These are phyloP conservation scores for Clonostachys solani DNA, from an alignment of 2,329 filamentous ascomycete genomes.

Conservation along the genomic window DNA sequence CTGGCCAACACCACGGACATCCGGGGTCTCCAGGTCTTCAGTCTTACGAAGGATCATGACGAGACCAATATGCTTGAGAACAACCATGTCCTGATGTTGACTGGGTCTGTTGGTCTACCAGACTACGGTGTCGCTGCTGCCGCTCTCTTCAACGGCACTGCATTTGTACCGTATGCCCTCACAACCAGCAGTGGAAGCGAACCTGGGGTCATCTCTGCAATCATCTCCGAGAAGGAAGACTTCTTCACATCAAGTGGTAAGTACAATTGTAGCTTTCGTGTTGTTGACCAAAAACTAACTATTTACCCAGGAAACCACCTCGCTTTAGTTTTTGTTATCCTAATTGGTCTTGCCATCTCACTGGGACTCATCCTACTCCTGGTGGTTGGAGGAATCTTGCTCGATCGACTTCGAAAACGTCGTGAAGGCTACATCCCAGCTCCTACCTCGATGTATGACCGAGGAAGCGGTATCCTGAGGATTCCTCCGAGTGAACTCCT, in stretches of 20 bases:
- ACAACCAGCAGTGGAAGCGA: slow-evolving; percentile 63
- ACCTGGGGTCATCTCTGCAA: slow-evolving; percentile 69
- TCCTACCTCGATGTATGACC: slow-evolving; percentile 61
- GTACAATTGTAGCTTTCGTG: slow-evolving; percentile 33
- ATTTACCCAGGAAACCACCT: slow-evolving; percentile 38
- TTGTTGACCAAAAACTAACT: slow-evolving; percentile 13
- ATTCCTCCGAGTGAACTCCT: slow-evolving; percentile 59
- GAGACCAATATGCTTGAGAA: slow-evolving; percentile 58
- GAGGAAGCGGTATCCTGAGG: slow-evolving; percentile 51
- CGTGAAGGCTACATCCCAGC: slow-evolving; percentile 79
- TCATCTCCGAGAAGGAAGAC: slow-evolving; percentile 80
- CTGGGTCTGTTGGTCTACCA: slow-evolving; percentile 75
- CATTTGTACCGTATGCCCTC: slow-evolving; percentile 74
- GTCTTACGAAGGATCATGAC: slow-evolving; percentile 64
- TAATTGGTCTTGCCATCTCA: slow-evolving; percentile 76
- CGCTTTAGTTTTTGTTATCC: slow-evolving; percentile 71
- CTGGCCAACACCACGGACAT: slow-evolving; percentile 66
- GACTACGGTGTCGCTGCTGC: slow-evolving; percentile 79
- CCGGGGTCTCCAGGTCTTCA: slow-evolving; percentile 77
- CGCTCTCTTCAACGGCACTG: slow-evolving; percentile 80
- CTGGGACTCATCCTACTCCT: slow-evolving; percentile 74
- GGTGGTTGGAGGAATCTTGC: slow-evolving; percentile 68
- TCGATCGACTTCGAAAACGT: slow-evolving; percentile 73
- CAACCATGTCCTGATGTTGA: slow-evolving; percentile 72
- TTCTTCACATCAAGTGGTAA: slow-evolving; percentile 60